Evolutionary conservation across 2,329 filamentous ascomycete species (phyloP).

Genomic region (Amylocarpus encephaloides): DNA sequence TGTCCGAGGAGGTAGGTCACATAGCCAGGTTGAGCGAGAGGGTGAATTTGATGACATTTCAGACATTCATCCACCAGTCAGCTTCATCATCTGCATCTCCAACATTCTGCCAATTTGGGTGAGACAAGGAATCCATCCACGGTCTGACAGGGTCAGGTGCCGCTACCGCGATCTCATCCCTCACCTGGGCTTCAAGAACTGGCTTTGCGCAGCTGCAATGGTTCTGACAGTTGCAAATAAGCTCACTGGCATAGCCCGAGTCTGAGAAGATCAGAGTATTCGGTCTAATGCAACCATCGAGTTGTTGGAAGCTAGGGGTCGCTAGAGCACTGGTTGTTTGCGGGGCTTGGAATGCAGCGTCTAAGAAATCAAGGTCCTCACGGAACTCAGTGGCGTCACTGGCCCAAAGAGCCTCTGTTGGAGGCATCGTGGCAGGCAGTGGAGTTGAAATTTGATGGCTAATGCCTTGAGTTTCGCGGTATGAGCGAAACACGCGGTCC

Average conservation of each 20-base stretch:
- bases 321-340: neutral
- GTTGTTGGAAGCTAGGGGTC: neutral
- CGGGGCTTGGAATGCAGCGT: conserved; percentile 1
- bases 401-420: neutral
- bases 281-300: neutral
- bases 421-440: neutral
- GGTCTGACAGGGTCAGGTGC: neutral
- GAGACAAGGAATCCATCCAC: neutral
- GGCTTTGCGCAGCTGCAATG: neutral
- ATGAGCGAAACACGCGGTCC: conserved; percentile 7
- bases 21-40: too few relatives aligned
- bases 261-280: neutral
- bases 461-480: neutral
- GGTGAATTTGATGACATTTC: neutral
- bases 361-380: neutral
- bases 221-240: neutral
- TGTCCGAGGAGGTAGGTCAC: too few relatives aligned
- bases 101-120: conserved; percentile 1
- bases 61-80: conserved; percentile 5
- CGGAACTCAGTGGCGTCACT: neutral
- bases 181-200: neutral
- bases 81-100: neutral
- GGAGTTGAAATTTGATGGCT: neutral
- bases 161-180: neutral
- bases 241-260: conserved; percentile 1